Conservation (phyloP, 2,329 filamentous ascomycete genomes). For the Diaporthe vaccinii region DNA sequence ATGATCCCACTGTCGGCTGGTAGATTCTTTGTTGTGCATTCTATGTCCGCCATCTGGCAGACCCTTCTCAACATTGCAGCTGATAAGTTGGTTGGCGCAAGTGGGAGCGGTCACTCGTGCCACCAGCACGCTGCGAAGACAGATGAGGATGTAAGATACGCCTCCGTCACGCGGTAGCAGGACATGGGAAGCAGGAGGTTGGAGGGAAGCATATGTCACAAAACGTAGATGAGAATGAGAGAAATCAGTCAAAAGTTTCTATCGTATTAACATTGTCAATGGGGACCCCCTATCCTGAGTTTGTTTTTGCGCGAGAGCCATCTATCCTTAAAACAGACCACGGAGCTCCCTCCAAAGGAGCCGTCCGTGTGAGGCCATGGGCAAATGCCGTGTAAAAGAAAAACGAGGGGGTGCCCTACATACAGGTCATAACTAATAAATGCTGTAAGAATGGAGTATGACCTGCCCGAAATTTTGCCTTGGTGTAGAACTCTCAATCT, state of each 20-base stretch:
- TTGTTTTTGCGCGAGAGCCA: slow-evolving; percentile 27
- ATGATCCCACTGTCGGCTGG: background rate
- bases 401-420: slow-evolving; percentile 18
- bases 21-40: background rate
- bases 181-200: background rate
- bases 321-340: slow-evolving; percentile 33
- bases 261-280: slow-evolving; percentile 32
- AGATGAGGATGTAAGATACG: background rate
- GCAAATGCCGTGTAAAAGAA: background rate
- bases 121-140: background rate
- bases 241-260: background rate
- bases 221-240: background rate
- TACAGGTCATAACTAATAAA: slow-evolving; percentile 38
- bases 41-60: background rate
- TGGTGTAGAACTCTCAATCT: slow-evolving; percentile 25
- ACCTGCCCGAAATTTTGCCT: slow-evolving; percentile 33
- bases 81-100: background rate
- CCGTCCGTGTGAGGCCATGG: slow-evolving; percentile 14
- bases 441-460: slow-evolving; percentile 39
- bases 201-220: background rate
- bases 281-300: slow-evolving; percentile 17
- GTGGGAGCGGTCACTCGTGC: background rate
- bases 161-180: background rate
- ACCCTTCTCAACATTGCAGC: background rate
- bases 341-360: slow-evolving; percentile 29